Conservation (phyloP, 345 rosid species). For the Pelargonium nanum region DNA sequence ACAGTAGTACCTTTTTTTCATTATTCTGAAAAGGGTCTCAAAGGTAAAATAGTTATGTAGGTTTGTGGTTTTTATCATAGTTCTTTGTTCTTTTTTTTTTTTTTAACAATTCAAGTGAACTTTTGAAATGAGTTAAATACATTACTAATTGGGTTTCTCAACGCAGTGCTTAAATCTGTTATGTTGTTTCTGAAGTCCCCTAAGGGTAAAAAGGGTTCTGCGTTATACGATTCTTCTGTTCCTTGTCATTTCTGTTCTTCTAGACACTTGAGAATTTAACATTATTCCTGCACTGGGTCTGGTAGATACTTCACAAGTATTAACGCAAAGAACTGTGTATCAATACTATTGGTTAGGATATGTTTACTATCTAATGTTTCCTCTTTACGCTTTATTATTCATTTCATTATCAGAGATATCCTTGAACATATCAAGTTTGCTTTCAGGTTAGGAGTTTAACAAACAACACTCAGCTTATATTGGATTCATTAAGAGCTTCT, state of each 20-base stretch:
- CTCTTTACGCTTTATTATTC: background rate
- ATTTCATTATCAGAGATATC: no score
- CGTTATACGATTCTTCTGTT: background rate
- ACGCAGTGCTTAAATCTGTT: background rate
- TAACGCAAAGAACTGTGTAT: background rate
- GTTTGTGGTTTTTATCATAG: background rate
- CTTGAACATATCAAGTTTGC: constrained; percentile 8
- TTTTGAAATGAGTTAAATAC: background rate
- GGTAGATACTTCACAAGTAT: background rate
- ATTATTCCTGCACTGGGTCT: background rate
- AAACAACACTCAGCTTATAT: constrained; percentile 33
- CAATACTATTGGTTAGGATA: background rate
- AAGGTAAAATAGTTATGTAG: background rate
- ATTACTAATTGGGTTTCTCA: background rate
- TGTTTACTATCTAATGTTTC: background rate
- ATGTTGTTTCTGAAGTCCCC: background rate
- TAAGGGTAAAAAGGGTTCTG: background rate
- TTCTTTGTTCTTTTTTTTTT: no score
- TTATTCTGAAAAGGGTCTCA: background rate
- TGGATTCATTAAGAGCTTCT: constrained; percentile 47
- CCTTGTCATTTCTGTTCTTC: no score
- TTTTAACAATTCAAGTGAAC: background rate
- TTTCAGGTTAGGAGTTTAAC: constrained; percentile 45
- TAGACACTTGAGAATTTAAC: no score
- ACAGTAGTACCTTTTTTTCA: background rate